These are phyloP conservation scores for Dictyophora rubrovolvata DNA, from an alignment of 768 basidiomycete species.

Conservation along the genomic window DNA sequence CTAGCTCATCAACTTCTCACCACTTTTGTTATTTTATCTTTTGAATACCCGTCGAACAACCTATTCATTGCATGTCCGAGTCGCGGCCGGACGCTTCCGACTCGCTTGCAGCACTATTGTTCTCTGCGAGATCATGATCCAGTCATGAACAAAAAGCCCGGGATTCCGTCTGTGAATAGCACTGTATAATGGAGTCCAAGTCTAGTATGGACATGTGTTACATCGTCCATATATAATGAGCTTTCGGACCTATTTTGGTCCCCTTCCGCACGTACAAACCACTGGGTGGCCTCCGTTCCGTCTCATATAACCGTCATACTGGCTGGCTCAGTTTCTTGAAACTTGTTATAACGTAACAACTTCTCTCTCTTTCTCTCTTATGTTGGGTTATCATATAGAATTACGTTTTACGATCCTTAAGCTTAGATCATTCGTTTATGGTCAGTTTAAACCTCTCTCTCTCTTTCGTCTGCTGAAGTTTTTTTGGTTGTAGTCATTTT, in stretches of 20 bases:
- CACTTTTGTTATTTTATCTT: no score
- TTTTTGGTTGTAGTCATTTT: background rate
- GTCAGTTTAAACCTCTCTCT: background rate
- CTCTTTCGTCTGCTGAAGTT: background rate
- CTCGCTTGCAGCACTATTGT: no score
- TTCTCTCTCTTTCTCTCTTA: background rate
- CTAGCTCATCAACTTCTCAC: no score
- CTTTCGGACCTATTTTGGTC: background rate
- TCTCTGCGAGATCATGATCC: background rate
- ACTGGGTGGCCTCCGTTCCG: background rate
- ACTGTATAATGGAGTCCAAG: no score
- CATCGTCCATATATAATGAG: background rate
- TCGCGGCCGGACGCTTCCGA: no score
- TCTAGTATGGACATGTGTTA: no score
- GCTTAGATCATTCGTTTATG: constrained; percentile 3
- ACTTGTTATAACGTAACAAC: background rate
- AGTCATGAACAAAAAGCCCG: background rate
- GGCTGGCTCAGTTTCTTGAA: background rate
- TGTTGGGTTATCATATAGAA: background rate
- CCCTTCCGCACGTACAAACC: background rate
- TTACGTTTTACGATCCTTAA: background rate
- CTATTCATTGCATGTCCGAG: no score
- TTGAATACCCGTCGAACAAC: no score
- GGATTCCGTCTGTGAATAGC: background rate
- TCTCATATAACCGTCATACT: background rate